Base-by-base conservation (phyloP, 805 yeast species). In the Starmerella cellae region DNA sequence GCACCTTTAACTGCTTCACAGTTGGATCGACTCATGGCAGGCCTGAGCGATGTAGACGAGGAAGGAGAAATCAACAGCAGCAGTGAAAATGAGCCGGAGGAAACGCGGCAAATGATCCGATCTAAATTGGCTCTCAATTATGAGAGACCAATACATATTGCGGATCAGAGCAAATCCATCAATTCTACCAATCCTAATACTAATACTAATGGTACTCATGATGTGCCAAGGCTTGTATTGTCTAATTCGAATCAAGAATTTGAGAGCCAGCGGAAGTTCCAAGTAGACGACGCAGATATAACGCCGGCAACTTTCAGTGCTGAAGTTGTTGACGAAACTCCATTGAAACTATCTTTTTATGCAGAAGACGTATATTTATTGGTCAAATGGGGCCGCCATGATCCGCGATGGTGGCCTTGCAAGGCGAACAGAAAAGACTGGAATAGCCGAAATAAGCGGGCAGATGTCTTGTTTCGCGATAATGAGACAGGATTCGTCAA, bases 391-490 rank as follows among this genome's bases (percentile, higher is more conserved):
- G 26, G 51, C 45, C 18, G 5, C 21, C 9, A 18, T 6, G 44
- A 44, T 22, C 40, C 41, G 19, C 23, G 16, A 14, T 48, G 52
- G 52, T 48, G 50, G 46, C 52, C 52, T 10, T 43, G 43, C 17
- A 33, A 45, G 5, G 47, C 37, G 2, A 19, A 23, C 4, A 27
- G 28, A 9, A 19, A 6, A 3, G 51, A 48, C 27, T 43, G 41
- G 38, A 42, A 39, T 23, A 13, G 13, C 18, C 10, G 28, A 9
- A 23, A 28, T n/a, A 3, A 19, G 8, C 21, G 29, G 22, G 40
- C 48, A 2, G 1, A n/a, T 11, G 52, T 48, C 10, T 28, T 38
- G 22, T 48, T 48, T 26, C 30, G 46, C 23, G 34, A 43, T 21
- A 41, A 44, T 21, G 39, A 47, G 17, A 16, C 22, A 11, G 52